These are phyloP conservation scores for Phytomonas sp. DNA, from an alignment of 208 protist genomes.

Conservation along the genomic window DNA sequence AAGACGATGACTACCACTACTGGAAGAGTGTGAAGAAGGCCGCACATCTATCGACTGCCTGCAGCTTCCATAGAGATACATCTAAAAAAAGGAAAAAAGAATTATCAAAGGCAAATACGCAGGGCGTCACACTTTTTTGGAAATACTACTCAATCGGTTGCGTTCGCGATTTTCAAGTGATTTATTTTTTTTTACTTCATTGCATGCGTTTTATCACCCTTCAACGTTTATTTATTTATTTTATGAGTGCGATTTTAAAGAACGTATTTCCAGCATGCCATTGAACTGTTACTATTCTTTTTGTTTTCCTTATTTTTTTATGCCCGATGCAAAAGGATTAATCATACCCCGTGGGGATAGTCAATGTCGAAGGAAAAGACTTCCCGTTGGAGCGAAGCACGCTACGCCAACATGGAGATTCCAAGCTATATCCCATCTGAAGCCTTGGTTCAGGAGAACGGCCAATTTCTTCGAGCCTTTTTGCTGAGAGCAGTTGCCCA, in stretches of 20 bases:
- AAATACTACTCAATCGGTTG: neutral
- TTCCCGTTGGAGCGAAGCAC: slow-evolving; percentile 69
- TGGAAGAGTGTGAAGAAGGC: slow-evolving; percentile 54
- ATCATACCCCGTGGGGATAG: neutral
- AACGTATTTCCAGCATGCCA: neutral
- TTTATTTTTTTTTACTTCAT: neutral
- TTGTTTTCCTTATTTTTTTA: slow-evolving; percentile 10
- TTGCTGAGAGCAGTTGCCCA: slow-evolving; percentile 62
- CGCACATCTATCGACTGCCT: no score
- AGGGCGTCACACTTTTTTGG: neutral
- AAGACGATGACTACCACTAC: slow-evolving; percentile 83
- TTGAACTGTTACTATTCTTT: neutral
- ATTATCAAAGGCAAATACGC: neutral
- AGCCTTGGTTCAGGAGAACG: slow-evolving; percentile 66
- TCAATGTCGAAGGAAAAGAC: slow-evolving; percentile 24
- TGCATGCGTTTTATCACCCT: neutral
- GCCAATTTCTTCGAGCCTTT: slow-evolving; percentile 76
- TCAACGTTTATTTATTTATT: slow-evolving; percentile 4
- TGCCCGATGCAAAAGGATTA: neutral
- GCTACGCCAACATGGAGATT: slow-evolving; percentile 73
- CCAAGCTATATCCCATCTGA: slow-evolving; percentile 85
- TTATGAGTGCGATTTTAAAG: neutral
- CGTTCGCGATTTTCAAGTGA: neutral
- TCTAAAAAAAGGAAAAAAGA: neutral
- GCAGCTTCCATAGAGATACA: neutral